Evolutionary conservation across 768 basidiomycete genomes (phyloP).

Genomic region (Lactarius sp.): DNA sequence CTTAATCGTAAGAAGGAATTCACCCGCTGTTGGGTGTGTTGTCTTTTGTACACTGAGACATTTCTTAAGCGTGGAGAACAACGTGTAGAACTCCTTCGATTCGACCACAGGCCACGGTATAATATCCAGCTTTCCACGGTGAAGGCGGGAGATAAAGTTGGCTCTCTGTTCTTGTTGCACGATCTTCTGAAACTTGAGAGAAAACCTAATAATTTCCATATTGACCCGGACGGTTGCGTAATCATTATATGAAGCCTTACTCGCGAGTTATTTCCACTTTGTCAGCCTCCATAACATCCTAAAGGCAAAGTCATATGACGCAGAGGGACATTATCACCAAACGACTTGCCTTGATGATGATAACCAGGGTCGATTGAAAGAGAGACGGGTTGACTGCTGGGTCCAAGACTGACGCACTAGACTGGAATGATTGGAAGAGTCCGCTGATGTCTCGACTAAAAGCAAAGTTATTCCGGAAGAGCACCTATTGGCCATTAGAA

Average conservation of each 20-base stretch:
- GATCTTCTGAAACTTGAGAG: slow-evolving; percentile 53
- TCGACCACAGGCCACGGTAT: slow-evolving; percentile 66
- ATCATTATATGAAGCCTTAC: slow-evolving; percentile 33
- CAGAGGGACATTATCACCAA: no score
- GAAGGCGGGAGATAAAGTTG: slow-evolving; percentile 60
- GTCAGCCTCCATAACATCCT: slow-evolving; percentile 63
- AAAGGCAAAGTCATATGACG: background rate
- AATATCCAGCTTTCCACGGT: slow-evolving; percentile 50
- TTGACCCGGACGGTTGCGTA: background rate
- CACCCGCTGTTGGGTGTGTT: slow-evolving; percentile 47
- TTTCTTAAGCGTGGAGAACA: slow-evolving; percentile 45
- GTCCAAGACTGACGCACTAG: slow-evolving; percentile 51
- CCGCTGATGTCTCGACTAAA: slow-evolving; percentile 56
- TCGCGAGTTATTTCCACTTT: slow-evolving; percentile 53
- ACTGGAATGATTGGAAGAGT: slow-evolving; percentile 58
- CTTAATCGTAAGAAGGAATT: slow-evolving; percentile 35
- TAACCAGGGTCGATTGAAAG: slow-evolving; percentile 53
- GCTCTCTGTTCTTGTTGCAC: slow-evolving; percentile 55
- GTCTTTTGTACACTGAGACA: slow-evolving; percentile 44
- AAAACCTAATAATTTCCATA: slow-evolving; percentile 39
- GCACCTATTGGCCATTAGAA: slow-evolving; percentile 38
- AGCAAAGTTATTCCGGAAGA: slow-evolving; percentile 64
- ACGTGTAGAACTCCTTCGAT: slow-evolving; percentile 51
- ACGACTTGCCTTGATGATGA: slow-evolving; percentile 53
- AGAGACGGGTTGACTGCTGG: slow-evolving; percentile 53